Base-by-base conservation (phyloP, 2,329 filamentous ascomycete species). In the Pseudocercospora musae region DNA sequence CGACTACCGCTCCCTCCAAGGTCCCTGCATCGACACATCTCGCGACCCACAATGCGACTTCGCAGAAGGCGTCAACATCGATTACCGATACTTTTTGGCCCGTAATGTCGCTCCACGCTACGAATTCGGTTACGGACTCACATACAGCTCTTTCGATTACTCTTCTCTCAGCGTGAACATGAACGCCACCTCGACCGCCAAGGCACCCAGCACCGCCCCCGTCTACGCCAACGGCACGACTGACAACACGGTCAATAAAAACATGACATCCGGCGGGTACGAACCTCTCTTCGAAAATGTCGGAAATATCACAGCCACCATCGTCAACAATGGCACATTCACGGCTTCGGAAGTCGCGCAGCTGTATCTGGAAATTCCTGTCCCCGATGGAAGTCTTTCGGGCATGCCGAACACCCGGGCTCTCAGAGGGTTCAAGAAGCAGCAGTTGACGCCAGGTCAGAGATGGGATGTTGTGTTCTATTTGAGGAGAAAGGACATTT, bases 281-380 rank as follows among this genome's bases (percentile, higher is more conserved):
- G 49, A 66, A 1, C 70, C 71, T 9, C 76, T 85, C 0, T 85
- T 82, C 60, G 79, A 84, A 21, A 75, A 78, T 33, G 74, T 84
- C 9, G 81, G 82, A 66, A 75, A 76, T 23, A 77, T 85, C 40
- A 77, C 75, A 5, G 81, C 78, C 2, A 81, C 77, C 5, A 77
- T 85, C 64, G 79, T 76, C 21, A 85, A 85, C 72, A 82, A 79
- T 1, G 83, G 83, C 23, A 68, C 69, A 3, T 71, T 82, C 46
- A 68, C 68, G 13, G 83, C 82, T 37, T 78, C 82, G 23, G 83
- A 85, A 66, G 82, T 85, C 50, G 79, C 81, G 5, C 83, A 85
- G 69, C 69, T 85, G 18, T 76, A 75, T 62, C 54, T 77, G 6
- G 59, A 70, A 23, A 72, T 76, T 10, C 72, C 72, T 0, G 64